Evolutionary conservation across 1,139 yeast genomes (phyloP), one percentile per base, ranked within the genome.

Genomic region (Saccharomycopsis crataegensis): DNA sequence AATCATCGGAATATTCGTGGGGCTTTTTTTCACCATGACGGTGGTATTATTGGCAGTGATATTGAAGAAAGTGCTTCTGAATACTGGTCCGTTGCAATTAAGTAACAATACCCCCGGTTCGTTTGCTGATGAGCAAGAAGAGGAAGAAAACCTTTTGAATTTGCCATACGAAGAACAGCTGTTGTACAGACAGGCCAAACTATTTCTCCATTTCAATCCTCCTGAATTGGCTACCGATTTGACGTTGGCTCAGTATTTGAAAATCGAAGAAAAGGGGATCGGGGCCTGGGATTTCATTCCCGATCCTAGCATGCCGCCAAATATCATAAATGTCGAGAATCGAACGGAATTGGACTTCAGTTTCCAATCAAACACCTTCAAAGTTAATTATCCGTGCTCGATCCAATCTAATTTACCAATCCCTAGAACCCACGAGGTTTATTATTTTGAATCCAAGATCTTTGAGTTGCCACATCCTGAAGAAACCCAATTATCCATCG

Each of bases 281-380:
- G 73, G 79, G 34, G 99, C 99, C 0, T 93, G 95, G 94, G 95
- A 89, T 63, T 93, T 94, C 65, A 79, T 78, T 57, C 88, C 88
- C 46, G 91, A 89, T 64, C 65, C 73, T 14, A 80, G 78, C 70
- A 70, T 53, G 12, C 58, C 57, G 11, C 50, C 50, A 11, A 34
- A 34, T 4, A 11, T 48, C 7, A 37, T 66, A 49, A 61, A 76
- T 2, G 78, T 85, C 7, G 85, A 81, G 51, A 91, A 84, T 63
- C 75, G 76, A 59, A 74, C 86, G 7, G 91, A 84, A 59, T 67
- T 86, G 16, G 65, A 68, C 49, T 86, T 86, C 61, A 65, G 73
- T 8, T 41, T 36, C 46, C 14, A 40, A 16, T 12, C n/a, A 8
- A 43, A 16, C 14, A 22, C 34, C 17, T 46, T 53, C 34, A 37